phyloP scores from a whole-genome alignment of 108 stramenopile genomes.

The Nitzschia putrida region DNA sequence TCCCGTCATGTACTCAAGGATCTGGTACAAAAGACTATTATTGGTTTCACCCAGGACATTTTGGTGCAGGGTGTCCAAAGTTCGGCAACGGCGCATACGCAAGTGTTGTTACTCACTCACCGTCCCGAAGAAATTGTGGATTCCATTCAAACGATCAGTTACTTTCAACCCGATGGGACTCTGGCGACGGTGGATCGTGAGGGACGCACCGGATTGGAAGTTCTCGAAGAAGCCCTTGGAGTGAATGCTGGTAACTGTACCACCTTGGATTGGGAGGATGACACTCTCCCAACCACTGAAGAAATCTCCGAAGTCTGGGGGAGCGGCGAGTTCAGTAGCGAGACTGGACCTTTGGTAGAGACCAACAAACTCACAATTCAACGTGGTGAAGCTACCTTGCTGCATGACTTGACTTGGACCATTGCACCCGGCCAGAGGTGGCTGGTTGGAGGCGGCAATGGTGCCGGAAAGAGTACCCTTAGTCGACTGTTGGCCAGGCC shows the following conservation, averaged over 20 bases:
- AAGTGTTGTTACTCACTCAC: slow-evolving; percentile 67
- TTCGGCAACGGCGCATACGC: slow-evolving; percentile 56
- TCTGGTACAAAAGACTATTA: slow-evolving; percentile 55
- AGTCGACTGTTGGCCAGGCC: slow-evolving; percentile 57
- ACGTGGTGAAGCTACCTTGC: slow-evolving; percentile 39
- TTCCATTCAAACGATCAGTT: slow-evolving; percentile 46
- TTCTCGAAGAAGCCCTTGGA: not conserved
- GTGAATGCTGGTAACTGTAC: not conserved
- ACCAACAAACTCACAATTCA: slow-evolving; percentile 22
- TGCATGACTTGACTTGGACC: slow-evolving; percentile 65
- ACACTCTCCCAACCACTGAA: slow-evolving; percentile 4
- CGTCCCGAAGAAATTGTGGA: slow-evolving; percentile 71
- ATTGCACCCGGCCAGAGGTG: slow-evolving; percentile 63
- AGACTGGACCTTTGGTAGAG: slow-evolving; percentile 14
- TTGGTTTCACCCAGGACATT: slow-evolving; percentile 71
- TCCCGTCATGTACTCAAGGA: slow-evolving; percentile 52
- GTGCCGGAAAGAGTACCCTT: slow-evolving; percentile 69
- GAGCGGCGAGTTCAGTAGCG: not conserved
- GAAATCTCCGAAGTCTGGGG: slow-evolving; percentile 11
- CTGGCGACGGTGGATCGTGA: slow-evolving; percentile 23
- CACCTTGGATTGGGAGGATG: slow-evolving; percentile 20
- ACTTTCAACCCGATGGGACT: slow-evolving; percentile 1
- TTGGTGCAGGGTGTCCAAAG: slow-evolving; percentile 69
- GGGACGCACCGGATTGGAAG: slow-evolving; percentile 5
- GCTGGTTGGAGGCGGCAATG: slow-evolving; percentile 77